A percentile compares a stretch with the other conserved stretches of the same genome.
phyloP scores from a whole-genome alignment of 2,329 filamentous ascomycete genomes.

The Pestalotiopsis sp. region DNA sequence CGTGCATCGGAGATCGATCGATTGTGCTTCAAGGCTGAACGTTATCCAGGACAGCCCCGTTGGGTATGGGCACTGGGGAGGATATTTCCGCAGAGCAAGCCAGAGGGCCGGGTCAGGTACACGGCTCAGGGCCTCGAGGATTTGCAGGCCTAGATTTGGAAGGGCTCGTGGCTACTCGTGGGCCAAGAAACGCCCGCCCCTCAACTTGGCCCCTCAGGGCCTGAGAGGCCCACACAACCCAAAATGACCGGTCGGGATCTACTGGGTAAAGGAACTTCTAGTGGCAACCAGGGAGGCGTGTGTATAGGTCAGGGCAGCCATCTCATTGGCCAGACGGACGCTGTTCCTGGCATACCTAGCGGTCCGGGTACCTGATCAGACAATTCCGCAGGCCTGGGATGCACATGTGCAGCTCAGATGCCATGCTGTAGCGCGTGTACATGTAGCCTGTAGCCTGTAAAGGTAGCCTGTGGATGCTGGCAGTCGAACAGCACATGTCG shows the following conservation, averaged over 20 bases:
- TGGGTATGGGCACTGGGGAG: background rate
- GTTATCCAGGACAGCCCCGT: background rate
- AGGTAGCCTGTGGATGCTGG: background rate
- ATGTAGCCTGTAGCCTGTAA: background rate
- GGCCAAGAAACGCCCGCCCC: background rate
- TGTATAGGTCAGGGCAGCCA: slow-evolving; percentile 17
- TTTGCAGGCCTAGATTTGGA: background rate
- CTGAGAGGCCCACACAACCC: background rate
- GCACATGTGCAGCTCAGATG: no score
- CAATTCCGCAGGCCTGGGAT: background rate
- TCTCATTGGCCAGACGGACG: slow-evolving; percentile 32
- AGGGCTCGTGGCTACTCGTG: background rate
- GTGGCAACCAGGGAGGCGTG: slow-evolving; percentile 16
- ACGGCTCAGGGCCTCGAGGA: background rate
- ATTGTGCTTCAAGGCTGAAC: background rate
- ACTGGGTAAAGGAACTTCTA: slow-evolving; percentile 3
- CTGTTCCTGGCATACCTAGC: slow-evolving; percentile 20
- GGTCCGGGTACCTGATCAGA: slow-evolving; percentile 44
- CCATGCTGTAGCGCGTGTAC: background rate
- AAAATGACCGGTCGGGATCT: background rate
- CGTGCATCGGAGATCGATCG: background rate
- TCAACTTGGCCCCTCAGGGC: background rate
- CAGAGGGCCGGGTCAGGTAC: background rate
- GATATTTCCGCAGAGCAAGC: background rate
- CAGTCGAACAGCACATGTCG: background rate